A percentile compares a stretch with the other conserved stretches of the same genome.
Evolutionary conservation across 225 moss, liverwort and hornwort species (phyloP).

Genomic region (Lunularia cruciata): DNA sequence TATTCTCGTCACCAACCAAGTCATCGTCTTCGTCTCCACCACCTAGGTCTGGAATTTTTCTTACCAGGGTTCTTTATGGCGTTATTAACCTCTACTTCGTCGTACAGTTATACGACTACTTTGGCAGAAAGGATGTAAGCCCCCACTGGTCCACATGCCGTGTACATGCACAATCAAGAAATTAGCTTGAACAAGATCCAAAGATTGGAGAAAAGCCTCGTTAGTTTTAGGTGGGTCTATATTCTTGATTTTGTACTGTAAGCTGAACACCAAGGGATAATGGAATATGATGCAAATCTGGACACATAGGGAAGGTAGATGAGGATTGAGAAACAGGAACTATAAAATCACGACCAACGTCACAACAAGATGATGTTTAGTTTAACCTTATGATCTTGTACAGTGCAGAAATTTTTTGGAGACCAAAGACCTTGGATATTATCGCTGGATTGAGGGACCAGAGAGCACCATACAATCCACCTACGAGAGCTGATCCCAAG

Average conservation of each 20-base stretch:
- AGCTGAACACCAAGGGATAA: no score
- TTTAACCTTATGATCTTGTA: slow-evolving; percentile 78
- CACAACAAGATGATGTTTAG: no score
- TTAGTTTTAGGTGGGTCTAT: no score
- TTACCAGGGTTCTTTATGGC: no score
- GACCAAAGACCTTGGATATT: slow-evolving; percentile 74
- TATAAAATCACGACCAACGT: no score
- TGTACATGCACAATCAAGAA: slow-evolving; percentile 39
- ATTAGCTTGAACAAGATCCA: no score
- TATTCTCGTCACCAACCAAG: slow-evolving; percentile 18
- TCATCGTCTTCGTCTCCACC: slow-evolving; percentile 12
- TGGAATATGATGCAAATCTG: no score
- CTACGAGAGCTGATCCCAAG: slow-evolving; percentile 69
- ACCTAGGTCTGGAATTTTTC: no score
- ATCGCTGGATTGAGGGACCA: slow-evolving; percentile 75
- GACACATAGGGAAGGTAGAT: no score
- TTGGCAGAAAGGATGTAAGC: slow-evolving; percentile 78
- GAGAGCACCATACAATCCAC: slow-evolving; percentile 73
- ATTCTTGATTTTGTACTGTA: no score
- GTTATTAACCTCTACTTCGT: slow-evolving; percentile 55
- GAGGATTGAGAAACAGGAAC: no score
- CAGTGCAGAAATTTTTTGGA: slow-evolving; percentile 75
- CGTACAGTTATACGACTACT: slow-evolving; percentile 69
- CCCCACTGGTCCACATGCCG: slow-evolving; percentile 67
- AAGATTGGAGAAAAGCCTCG: no score